These are phyloP conservation scores for Coix lacrymajobi DNA, from an alignment of 176 grass and related monocot species.

Conservation along the genomic window DNA sequence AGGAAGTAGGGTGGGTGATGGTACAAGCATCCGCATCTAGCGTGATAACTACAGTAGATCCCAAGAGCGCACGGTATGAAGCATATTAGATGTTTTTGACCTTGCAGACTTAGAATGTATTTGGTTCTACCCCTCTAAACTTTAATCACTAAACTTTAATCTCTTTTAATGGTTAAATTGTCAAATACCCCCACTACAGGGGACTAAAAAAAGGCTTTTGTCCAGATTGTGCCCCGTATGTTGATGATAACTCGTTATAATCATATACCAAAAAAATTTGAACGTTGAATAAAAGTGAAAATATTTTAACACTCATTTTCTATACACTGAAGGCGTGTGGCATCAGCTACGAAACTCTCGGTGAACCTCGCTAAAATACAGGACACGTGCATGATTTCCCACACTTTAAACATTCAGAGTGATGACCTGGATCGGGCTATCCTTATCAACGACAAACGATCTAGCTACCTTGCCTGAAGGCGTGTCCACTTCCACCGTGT, in stretches of 20 bases:
- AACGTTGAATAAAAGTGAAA: background rate
- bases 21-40: too few species aligned
- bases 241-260: too few species aligned
- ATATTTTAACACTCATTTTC: background rate
- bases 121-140: too few species aligned
- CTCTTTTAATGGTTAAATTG: too few species aligned
- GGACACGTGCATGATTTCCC: background rate
- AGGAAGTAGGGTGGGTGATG: too few species aligned
- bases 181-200: too few species aligned
- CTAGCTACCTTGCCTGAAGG: slow-evolving; percentile 34
- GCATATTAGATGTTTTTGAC: too few species aligned
- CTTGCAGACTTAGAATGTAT: too few species aligned
- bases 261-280: background rate
- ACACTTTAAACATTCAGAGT: slow-evolving; percentile 36
- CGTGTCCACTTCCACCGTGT: slow-evolving; percentile 62
- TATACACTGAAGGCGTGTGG: background rate
- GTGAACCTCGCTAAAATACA: background rate
- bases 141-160: too few species aligned
- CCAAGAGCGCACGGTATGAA: too few species aligned
- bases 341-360: background rate
- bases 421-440: slow-evolving; percentile 50
- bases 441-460: slow-evolving; percentile 78
- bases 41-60: too few species aligned
- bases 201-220: too few species aligned
- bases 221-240: background rate